Percentiles rank a stretch among this genome's conserved stretches.
Conservation (phyloP, 352 stramenopile species). For the Phytophthora megakarya region DNA sequence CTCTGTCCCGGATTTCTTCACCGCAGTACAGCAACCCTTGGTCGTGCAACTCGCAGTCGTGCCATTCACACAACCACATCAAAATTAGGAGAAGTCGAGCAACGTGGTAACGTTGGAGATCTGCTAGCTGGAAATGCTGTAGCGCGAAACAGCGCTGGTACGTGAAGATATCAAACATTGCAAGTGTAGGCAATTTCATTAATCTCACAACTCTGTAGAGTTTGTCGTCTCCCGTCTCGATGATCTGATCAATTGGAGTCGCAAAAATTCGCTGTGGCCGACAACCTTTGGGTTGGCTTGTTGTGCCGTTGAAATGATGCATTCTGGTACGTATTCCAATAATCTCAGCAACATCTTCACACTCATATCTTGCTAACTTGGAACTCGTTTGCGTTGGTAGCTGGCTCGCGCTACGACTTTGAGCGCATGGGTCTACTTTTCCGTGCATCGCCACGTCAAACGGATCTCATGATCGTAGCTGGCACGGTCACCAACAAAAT, state of each 20-base stretch:
- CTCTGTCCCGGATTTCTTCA: slow-evolving; percentile 3
- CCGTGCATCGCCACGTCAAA: slow-evolving; percentile 91
- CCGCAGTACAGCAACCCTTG: background rate
- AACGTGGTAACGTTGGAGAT: slow-evolving; percentile 48
- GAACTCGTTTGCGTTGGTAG: background rate
- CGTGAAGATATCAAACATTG: slow-evolving; percentile 8
- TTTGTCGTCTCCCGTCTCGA: slow-evolving; percentile 96
- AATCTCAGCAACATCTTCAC: background rate
- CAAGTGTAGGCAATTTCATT: background rate
- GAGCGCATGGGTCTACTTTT: slow-evolving; percentile 98
- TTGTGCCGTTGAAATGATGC: slow-evolving; percentile 99
- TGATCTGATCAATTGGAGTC: slow-evolving; percentile 97
- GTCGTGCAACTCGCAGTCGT: background rate
- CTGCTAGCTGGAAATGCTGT: slow-evolving; percentile 45
- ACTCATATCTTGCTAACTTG: background rate
- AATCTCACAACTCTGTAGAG: slow-evolving; percentile 53
- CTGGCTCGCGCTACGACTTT: slow-evolving; percentile 93
- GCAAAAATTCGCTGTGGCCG: slow-evolving; percentile 95
- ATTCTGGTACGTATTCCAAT: slow-evolving; percentile 52
- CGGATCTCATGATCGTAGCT: slow-evolving; percentile 99
- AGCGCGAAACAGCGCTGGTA: slow-evolving; percentile 56
- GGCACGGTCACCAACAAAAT: slow-evolving; percentile 99
- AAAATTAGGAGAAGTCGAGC: background rate
- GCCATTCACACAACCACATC: background rate
- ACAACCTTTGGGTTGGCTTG: slow-evolving; percentile 98